These are phyloP conservation scores for Discostella pseudostelligera DNA, from an alignment of 108 stramenopile genomes.

Conservation along the genomic window DNA sequence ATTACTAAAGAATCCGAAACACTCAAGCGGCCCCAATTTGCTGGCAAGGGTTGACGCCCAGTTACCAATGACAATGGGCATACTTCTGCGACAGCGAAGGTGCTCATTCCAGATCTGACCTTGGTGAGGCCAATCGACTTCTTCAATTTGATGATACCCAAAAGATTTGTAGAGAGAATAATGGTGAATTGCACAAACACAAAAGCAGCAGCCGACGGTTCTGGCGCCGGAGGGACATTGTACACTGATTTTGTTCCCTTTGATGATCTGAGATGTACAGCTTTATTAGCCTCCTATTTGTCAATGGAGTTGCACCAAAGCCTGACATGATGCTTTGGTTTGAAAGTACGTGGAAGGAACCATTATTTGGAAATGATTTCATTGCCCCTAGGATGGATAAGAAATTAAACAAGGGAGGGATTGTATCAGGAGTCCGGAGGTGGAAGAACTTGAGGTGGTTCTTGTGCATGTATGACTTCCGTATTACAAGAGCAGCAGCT, in stretches of 20 bases:
- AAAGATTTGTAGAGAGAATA: neutral
- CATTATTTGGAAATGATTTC: neutral
- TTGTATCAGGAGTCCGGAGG: neutral
- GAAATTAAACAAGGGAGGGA: neutral
- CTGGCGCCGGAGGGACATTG: neutral
- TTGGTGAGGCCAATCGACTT: too few relatives aligned
- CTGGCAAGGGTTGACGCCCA: neutral
- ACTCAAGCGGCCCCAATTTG: neutral
- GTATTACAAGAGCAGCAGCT: neutral
- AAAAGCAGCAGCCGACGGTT: neutral
- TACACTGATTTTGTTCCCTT: slow-evolving; percentile 18
- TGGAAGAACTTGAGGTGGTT: slow-evolving; percentile 2
- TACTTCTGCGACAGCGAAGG: neutral
- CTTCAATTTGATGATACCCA: neutral
- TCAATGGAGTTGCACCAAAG: slow-evolving; percentile 9
- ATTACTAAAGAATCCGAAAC: neutral
- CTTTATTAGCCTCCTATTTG: slow-evolving; percentile 7
- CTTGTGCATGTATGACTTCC: slow-evolving; percentile 7
- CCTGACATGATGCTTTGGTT: slow-evolving; percentile 5
- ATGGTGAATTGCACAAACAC: neutral
- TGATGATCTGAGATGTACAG: slow-evolving; percentile 8
- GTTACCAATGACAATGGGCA: neutral
- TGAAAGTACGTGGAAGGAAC: neutral
- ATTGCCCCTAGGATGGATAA: neutral
- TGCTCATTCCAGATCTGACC: too few relatives aligned